Evolutionary conservation across 1,284 basidiomycete genomes (phyloP).

Genomic region (Pseudozyma sp.): DNA sequence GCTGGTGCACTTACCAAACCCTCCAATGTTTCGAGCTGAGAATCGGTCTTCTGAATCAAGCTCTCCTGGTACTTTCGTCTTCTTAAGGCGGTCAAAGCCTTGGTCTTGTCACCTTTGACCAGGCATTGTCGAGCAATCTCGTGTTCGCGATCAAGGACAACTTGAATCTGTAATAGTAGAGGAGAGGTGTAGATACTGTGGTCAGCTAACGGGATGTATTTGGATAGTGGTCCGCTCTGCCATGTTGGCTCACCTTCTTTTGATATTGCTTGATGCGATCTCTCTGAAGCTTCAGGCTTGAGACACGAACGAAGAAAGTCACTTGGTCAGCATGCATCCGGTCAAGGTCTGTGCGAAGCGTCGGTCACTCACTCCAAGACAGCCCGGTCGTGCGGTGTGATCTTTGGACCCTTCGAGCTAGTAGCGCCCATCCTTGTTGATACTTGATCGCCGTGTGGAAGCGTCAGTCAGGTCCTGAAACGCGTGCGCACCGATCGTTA

Average conservation of each 20-base stretch:
- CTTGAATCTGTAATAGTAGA: slow-evolving; percentile 78
- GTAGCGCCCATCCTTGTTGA: slow-evolving; percentile 50
- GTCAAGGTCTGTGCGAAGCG: too few relatives aligned
- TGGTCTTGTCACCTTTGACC: slow-evolving; percentile 82
- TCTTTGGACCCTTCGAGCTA: slow-evolving; percentile 72
- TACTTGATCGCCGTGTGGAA: background rate
- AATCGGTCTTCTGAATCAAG: slow-evolving; percentile 86
- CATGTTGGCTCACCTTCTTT: slow-evolving; percentile 78
- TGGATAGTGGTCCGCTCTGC: too few relatives aligned
- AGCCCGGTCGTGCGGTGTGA: slow-evolving; percentile 91
- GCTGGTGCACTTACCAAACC: slow-evolving; percentile 78
- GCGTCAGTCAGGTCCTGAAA: background rate
- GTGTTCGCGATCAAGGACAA: slow-evolving; percentile 85
- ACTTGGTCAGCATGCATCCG: background rate
- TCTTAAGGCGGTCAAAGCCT: slow-evolving; percentile 85
- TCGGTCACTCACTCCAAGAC: slow-evolving; percentile 82
- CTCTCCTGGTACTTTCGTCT: slow-evolving; percentile 93
- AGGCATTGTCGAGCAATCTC: slow-evolving; percentile 87
- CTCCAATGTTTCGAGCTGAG: slow-evolving; percentile 88
- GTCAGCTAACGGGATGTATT: background rate
- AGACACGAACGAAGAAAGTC: background rate
- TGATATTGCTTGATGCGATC: slow-evolving; percentile 96
- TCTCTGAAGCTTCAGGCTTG: slow-evolving; percentile 89
- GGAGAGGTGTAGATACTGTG: background rate
- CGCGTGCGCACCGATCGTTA: too few relatives aligned